Evolutionary conservation across 495 filamentous ascomycete species (phyloP).

Genomic region (Hyaloscypha hepaticicola): DNA sequence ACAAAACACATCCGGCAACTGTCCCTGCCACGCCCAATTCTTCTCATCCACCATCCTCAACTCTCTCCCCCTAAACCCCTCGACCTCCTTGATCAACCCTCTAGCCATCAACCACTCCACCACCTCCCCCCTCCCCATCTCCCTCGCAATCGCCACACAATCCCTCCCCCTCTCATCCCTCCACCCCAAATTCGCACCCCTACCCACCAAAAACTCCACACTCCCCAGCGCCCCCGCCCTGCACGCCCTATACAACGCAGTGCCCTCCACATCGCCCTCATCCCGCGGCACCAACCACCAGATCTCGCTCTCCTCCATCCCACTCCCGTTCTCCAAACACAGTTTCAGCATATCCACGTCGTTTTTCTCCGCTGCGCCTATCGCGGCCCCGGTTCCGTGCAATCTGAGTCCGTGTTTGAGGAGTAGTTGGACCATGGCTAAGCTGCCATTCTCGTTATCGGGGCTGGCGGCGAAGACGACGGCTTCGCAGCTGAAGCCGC

Average conservation of each 20-base stretch:
- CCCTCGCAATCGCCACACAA: conserved; percentile 1
- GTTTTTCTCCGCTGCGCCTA: conserved; percentile 1
- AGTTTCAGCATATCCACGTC: neutral
- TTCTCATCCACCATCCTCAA: conserved; percentile 3
- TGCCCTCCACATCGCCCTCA: conserved; percentile 1
- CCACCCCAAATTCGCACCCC: conserved; percentile 1
- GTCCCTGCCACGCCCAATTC: neutral
- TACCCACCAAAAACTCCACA: neutral
- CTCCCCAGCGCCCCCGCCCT: neutral
- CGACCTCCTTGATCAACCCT: neutral
- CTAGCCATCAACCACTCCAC: neutral
- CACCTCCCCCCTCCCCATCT: neutral
- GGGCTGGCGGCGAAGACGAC: neutral
- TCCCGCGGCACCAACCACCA: neutral
- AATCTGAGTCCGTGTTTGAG: neutral
- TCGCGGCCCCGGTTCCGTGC: neutral
- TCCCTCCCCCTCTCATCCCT: conserved; percentile 1
- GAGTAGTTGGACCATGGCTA: neutral
- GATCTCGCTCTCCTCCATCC: neutral
- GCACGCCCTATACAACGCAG: conserved; percentile 8
- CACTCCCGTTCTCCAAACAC: neutral
- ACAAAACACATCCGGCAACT: conserved; percentile 3
- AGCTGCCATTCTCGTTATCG: neutral
- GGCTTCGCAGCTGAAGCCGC: neutral
- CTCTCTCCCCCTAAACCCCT: neutral